Evolutionary conservation across 371 early-diverging fungal species (phyloP), one percentile per base, ranked within the genome.

Genomic region (Mortierella sp.): DNA sequence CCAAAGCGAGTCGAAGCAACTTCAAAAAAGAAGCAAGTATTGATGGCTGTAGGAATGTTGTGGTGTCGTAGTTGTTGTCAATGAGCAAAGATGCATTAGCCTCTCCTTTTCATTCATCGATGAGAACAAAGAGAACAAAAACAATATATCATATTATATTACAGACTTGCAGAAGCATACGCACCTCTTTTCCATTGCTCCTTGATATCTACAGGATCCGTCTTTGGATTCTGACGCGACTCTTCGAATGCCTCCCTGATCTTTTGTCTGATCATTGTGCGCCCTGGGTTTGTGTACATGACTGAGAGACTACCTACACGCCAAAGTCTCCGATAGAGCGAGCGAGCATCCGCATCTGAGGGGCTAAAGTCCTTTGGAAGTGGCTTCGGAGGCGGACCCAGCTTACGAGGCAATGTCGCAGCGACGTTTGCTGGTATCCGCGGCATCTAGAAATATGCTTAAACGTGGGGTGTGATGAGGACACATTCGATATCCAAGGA

Each of bases 171-270:
- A 17, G 44, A 26, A n/a, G 0, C 44, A 14, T 26, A 26, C 43
- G 23, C 59, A 66, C 78, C 78, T 56, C 70, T 57, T 43, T 70
- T 63, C 78, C 78, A 78, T n/a, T 56, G 67, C 12, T 59, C 27
- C n/a, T 39, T 58, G 24, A 78, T 43, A 1, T 62, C 63, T 7
- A 24, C 31, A 0, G 56, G 63, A n/a, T 31, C 50, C 23, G 49
- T 50, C 12, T 43, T 44, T 28, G 63, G 61, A 6, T 50, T 12
- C 19, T 30, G 46, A 17, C 41, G 19, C 2, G 71, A 52, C 31
- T 78, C 70, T 26, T 78, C 71, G 51, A 78, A 70, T 5, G 54
- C 78, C 24, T 78, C 70, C 6, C 78, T 52, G 32, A 78, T 66
- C 56, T 70, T 78, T 50, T 39, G 50, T 1, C 65, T 57, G 50